A percentile compares a stretch with the other conserved stretches of the same genome.
phyloP scores from a whole-genome alignment of 2,329 filamentous ascomycete genomes.

The Capronia coronata region DNA sequence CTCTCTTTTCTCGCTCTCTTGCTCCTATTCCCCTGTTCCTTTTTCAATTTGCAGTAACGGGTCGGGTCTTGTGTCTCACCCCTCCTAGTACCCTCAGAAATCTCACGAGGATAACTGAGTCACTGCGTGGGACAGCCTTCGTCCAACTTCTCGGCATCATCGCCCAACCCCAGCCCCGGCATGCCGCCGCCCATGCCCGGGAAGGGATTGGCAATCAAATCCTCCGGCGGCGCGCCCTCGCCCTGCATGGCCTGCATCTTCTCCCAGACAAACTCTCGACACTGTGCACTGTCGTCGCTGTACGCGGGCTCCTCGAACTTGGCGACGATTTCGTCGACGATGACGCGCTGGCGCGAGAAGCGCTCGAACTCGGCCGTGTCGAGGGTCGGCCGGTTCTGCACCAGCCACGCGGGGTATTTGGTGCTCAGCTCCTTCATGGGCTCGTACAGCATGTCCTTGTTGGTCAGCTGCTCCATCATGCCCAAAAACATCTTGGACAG shows the following conservation, averaged over 20 bases:
- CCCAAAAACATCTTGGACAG: conserved; percentile 91
- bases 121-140: conserved; percentile 59
- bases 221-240: conserved; percentile 79
- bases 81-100: too few relatives aligned
- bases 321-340: conserved; percentile 79
- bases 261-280: conserved; percentile 90
- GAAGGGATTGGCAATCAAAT: conserved; percentile 58
- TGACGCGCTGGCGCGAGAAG: conserved; percentile 70
- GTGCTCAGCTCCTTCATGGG: conserved; percentile 95
- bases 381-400: conserved; percentile 63
- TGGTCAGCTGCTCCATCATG: conserved; percentile 98
- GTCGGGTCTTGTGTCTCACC: too few relatives aligned
- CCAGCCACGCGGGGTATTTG: conserved; percentile 87
- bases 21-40: too few relatives aligned
- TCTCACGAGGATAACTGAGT: too few relatives aligned
- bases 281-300: conserved; percentile 69
- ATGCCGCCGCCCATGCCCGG: conserved; percentile 58
- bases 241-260: conserved; percentile 99
- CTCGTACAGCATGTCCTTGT: conserved; percentile 96
- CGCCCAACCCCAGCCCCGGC: conserved; percentile 59
- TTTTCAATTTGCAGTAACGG: too few relatives aligned
- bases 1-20: too few relatives aligned
- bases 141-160: conserved; percentile 46
- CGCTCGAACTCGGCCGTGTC: conserved; percentile 65
- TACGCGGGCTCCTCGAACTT: conserved; percentile 82